A percentile compares a stretch with the other conserved stretches of the same genome.
Conservation (phyloP, 768 basidiomycete genomes). For the Trichaptum fuscoviolaceum region DNA sequence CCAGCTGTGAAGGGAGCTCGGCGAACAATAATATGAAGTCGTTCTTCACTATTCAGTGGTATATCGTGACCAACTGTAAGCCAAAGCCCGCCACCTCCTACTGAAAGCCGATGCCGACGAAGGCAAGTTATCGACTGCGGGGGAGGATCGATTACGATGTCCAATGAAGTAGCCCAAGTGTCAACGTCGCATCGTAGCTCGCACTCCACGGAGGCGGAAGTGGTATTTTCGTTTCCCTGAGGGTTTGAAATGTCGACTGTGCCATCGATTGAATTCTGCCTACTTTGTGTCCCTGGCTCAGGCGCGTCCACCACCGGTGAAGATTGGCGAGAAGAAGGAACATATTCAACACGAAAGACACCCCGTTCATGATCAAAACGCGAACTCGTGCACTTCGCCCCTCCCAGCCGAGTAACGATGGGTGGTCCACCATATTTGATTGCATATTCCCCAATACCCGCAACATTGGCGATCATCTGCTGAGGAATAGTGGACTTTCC, state of each 20-base stretch:
- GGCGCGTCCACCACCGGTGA: slow-evolving; percentile 17
- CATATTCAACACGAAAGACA: slow-evolving; percentile 80
- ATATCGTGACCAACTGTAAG: slow-evolving; percentile 85
- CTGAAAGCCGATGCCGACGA: slow-evolving; percentile 79
- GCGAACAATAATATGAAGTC: slow-evolving; percentile 68
- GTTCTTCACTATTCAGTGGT: slow-evolving; percentile 70
- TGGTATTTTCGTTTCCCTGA: slow-evolving; percentile 14
- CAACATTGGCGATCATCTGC: slow-evolving; percentile 86
- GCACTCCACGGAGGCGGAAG: slow-evolving; percentile 57
- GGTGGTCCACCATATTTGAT: slow-evolving; percentile 96
- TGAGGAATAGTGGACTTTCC: slow-evolving; percentile 91
- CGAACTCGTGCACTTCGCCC: slow-evolving; percentile 67
- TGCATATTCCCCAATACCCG: slow-evolving; percentile 91
- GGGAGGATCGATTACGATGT: slow-evolving; percentile 90
- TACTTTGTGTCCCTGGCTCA: slow-evolving; percentile 17
- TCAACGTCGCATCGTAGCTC: slow-evolving; percentile 91
- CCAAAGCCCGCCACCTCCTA: slow-evolving; percentile 91
- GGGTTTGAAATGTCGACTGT: slow-evolving; percentile 2
- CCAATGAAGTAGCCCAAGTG: slow-evolving; percentile 77
- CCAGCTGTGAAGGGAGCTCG: slow-evolving; percentile 53
- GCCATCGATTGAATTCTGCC: slow-evolving; percentile 21
- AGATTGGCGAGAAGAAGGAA: slow-evolving; percentile 49
- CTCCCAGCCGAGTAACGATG: slow-evolving; percentile 75
- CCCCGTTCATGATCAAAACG: slow-evolving; percentile 86
- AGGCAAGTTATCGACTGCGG: slow-evolving; percentile 79